Evolutionary conservation across 2,329 filamentous ascomycete species (phyloP).

Genomic region (Monosporascus sp.): DNA sequence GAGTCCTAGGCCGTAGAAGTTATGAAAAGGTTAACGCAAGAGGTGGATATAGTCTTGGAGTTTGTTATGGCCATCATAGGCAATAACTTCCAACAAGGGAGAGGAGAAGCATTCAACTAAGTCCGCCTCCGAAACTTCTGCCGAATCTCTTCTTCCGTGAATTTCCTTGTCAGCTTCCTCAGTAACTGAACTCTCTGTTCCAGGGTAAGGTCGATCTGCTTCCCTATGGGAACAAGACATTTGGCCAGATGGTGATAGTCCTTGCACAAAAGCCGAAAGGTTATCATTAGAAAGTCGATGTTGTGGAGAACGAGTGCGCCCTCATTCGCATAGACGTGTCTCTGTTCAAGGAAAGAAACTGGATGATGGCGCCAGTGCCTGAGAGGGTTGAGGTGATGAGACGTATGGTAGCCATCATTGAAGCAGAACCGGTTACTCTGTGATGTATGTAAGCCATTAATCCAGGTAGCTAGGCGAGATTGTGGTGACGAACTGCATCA

Average conservation of each 20-base stretch:
- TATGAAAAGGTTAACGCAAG: too few species aligned
- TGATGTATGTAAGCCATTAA: slow-evolving; percentile 2
- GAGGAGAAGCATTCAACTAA: too few species aligned
- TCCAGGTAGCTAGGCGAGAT: too few species aligned
- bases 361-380: slow-evolving; percentile 82
- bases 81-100: too few species aligned
- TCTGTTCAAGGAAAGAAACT: slow-evolving; percentile 61
- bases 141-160: slow-evolving; percentile 59
- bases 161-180: slow-evolving; percentile 57
- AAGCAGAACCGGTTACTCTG: slow-evolving; percentile 78
- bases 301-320: slow-evolving; percentile 70
- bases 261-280: slow-evolving; percentile 61
- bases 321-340: slow-evolving; percentile 43
- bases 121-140: slow-evolving; percentile 41
- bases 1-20: too few species aligned
- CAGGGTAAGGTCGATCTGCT: slow-evolving; percentile 61
- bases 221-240: slow-evolving; percentile 68
- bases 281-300: slow-evolving; percentile 77
- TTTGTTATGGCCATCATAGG: too few species aligned
- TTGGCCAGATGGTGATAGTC: slow-evolving; percentile 66
- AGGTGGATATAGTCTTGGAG: too few species aligned
- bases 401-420: slow-evolving; percentile 80
- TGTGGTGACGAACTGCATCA: slow-evolving; percentile 39
- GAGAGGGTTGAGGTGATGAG: slow-evolving; percentile 71
- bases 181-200: slow-evolving; percentile 60